Evolutionary conservation across 2,329 filamentous ascomycete species (phyloP), one percentile per base, ranked within the genome.

Genomic region (Polytolypa hystricis): DNA sequence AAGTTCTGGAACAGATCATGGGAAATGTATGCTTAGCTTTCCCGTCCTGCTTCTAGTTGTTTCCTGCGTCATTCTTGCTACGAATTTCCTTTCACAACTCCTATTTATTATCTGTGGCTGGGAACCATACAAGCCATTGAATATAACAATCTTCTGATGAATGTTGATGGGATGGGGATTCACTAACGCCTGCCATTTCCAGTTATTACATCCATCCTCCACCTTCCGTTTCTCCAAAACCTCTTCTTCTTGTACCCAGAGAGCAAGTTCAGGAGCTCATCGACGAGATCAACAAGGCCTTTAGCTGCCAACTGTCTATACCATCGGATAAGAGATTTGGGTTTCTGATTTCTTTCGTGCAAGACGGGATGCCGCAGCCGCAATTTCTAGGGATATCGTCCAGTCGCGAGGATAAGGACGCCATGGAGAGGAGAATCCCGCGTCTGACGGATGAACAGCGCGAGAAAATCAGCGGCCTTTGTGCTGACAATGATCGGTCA

Each of bases 171-270:
- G 11, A 25, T 30, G 19, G 19, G 10, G 12, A 27, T 35, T 38
- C 16, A 42, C 44, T 50, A 30, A 49, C 36, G 21, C 21, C 25
- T 15, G 9, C 18, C 25, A 18, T 14, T 8, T 20, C 20, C 12
- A 84, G 80, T 37, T 85, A 79, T 57, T 86, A 82, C 54, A 51
- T 85, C 23, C 67, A 77, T 51, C 64, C 73, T 32, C 71, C 73
- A 0, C 44, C 51, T 11, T 55, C 62, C 3, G 46, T 62, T 5
- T 58, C 63, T 10, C 55, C 64, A 19, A 69, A 68, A 34, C 74
- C 78, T 1, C 62, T 81, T 17, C 57, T 89, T 16, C 68, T 94
- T 23, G 71, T 93, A 1, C 73, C 77, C 1, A 74, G 76, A 1
- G 47, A 52, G 1, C 81, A 93, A 53, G 71, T 87, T 23, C 60